These are phyloP conservation scores for Fraxinus sp. DNA, from an alignment of 305 asterid species.

Conservation along the genomic window DNA sequence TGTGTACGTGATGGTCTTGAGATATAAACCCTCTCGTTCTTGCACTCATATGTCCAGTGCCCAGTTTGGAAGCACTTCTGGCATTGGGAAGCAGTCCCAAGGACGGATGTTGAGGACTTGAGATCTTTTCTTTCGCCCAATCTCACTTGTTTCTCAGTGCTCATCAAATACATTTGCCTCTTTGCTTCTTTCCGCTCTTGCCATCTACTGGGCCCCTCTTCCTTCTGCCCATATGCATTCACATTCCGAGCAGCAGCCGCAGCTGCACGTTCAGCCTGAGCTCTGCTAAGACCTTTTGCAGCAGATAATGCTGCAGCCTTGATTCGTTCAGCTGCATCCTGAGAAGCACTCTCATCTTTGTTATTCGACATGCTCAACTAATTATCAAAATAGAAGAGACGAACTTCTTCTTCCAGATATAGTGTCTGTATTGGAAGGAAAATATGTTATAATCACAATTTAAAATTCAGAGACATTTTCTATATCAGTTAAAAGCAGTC, in stretches of 20 bases:
- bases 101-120: constrained; percentile 46
- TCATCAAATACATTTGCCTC: constrained; percentile 94
- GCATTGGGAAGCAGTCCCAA: constrained; percentile 69
- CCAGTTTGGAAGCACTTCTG: constrained; percentile 90
- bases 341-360: constrained; percentile 73
- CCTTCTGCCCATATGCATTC: constrained; percentile 97
- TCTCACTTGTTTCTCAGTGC: constrained; percentile 92
- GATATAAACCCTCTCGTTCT: constrained; percentile 85
- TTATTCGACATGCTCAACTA: constrained; percentile 50
- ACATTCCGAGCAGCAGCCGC: constrained; percentile 91
- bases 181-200: constrained; percentile 98
- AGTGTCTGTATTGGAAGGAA: neutral
- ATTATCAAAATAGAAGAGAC: neutral
- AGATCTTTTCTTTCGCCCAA: constrained; percentile 80
- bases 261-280: constrained; percentile 98
- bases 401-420: neutral
- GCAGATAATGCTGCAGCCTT: constrained; percentile 88
- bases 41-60: constrained; percentile 97
- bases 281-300: constrained; percentile 94
- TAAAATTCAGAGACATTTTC: neutral
- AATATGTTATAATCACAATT: neutral
- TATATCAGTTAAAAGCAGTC: neutral
- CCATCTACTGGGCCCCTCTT: constrained; percentile 99
- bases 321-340: constrained; percentile 79
- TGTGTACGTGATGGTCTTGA: constrained; percentile 89